A percentile compares a stretch with the other conserved stretches of the same genome.
Evolutionary conservation across 1,284 basidiomycete species (phyloP).

Genomic region (Heliocybe sulcata): DNA sequence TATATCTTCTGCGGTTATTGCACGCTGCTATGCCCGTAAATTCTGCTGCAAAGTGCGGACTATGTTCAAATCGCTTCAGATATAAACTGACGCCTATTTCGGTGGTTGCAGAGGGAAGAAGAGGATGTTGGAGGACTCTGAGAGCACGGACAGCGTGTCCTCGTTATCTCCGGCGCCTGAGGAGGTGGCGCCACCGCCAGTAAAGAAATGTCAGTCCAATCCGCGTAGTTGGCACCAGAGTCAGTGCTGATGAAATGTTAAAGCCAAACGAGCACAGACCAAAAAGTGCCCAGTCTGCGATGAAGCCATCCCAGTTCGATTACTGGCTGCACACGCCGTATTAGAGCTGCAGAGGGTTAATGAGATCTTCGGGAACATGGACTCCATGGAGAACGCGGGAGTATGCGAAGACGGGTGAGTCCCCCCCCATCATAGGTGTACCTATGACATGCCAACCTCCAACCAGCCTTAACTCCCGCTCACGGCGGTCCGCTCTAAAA

Average conservation of each 20-base stretch:
- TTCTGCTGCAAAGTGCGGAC: neutral
- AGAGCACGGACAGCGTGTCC: slow-evolving; percentile 9
- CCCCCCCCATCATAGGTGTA: slow-evolving; percentile 3
- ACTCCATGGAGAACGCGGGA: slow-evolving; percentile 37
- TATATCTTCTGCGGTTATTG: neutral
- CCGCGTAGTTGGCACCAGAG: slow-evolving; percentile 5
- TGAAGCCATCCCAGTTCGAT: slow-evolving; percentile 61
- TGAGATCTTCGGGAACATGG: slow-evolving; percentile 53
- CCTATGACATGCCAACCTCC: slow-evolving; percentile 12
- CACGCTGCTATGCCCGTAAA: neutral
- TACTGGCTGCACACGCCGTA: slow-evolving; percentile 52
- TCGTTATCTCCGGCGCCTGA: slow-evolving; percentile 22
- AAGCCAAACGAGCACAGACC: slow-evolving; percentile 67
- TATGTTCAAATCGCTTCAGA: neutral
- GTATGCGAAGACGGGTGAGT: slow-evolving; percentile 40
- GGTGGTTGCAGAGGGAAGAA: slow-evolving; percentile 18
- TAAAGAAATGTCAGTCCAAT: slow-evolving; percentile 9
- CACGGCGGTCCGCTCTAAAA: slow-evolving; percentile 57
- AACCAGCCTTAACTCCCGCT: slow-evolving; percentile 28
- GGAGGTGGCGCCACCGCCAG: slow-evolving; percentile 1
- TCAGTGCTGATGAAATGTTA: neutral
- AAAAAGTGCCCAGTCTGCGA: slow-evolving; percentile 65
- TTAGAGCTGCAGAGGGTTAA: slow-evolving; percentile 63
- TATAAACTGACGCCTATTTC: neutral
- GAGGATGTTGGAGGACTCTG: slow-evolving; percentile 10